Evolutionary conservation across 306 rosid genomes (phyloP), one percentile per base, ranked within the genome.

Genomic region (Citrullus colocynthis): DNA sequence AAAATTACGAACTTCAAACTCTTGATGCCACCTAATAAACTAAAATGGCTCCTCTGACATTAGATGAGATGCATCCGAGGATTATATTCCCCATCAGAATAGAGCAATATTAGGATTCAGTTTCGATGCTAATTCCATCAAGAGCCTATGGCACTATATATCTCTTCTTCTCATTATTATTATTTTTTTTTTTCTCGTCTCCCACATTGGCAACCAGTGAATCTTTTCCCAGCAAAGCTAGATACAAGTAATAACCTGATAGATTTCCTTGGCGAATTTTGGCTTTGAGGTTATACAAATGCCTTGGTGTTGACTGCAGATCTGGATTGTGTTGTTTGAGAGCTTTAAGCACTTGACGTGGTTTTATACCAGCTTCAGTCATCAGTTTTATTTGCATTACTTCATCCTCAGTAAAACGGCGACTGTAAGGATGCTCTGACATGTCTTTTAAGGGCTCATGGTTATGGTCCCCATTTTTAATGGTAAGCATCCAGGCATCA

Each of bases 301-400:
- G 96, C 82, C 96, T 87, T 56, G 93, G 96, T 36, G 96, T 90
- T 82, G 93, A 88, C 82, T 87, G 93, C 78, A 90, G 72, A 66
- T 88, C 91, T n/a, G 93, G 93, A 83, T 90, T 90, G 64, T 78
- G 79, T 85, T 90, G 89, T 80, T 90, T 88, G 80, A 90, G 93
- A 78, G 90, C 77, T 84, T 90, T 88, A 75, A 90, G 96, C 75
- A 88, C 96, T 85, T 87, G 93, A 21, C 96, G 88, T 58, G 96
- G 96, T 78, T 88, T 90, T 73, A 84, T 39, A 80, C 96, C 96
- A 77, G 93, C 96, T 80, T 90, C 93, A 9, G 93, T 88, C 96
- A 90, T 88, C 51, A 77, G 20, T 82, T 85, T 87, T 73, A 90
- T 90, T 86, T 86, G 83, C 79, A 80, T 88, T 9, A 90, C 88